A percentile compares a stretch with the other conserved stretches of the same genome.
phyloP scores from a whole-genome alignment of 176 grass and related monocot species.

The Panicum miliaceum region DNA sequence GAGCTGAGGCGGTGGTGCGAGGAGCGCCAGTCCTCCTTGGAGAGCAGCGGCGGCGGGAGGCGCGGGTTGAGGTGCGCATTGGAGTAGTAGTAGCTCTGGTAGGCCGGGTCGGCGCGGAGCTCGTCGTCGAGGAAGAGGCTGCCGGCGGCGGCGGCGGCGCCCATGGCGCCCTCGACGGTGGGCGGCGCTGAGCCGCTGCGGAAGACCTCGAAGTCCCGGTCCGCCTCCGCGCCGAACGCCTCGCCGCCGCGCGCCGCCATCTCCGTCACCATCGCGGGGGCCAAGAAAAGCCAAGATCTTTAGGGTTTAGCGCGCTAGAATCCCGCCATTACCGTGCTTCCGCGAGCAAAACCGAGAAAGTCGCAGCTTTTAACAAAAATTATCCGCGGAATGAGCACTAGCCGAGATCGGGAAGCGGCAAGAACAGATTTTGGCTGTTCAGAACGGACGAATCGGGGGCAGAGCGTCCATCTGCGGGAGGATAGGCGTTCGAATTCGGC shows the following conservation, averaged over 20 bases:
- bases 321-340: slow-evolving; percentile 38
- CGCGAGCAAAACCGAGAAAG: neutral
- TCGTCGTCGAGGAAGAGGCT: slow-evolving; percentile 58
- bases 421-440: slow-evolving; percentile 6
- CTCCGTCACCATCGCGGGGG: slow-evolving; percentile 51
- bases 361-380: neutral
- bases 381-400: neutral
- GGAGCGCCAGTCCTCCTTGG: slow-evolving; percentile 75
- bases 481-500: neutral
- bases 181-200: slow-evolving; percentile 83
- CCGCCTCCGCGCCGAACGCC: slow-evolving; percentile 40
- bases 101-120: slow-evolving; percentile 65
- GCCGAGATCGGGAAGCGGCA: neutral
- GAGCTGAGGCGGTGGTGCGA: slow-evolving; percentile 53
- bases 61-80: slow-evolving; percentile 80
- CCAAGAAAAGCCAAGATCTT: slow-evolving; percentile 41
- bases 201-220: slow-evolving; percentile 69
- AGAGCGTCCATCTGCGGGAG: neutral
- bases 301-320: neutral
- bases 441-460: slow-evolving; percentile 31
- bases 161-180: slow-evolving; percentile 60
- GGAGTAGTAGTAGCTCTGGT: slow-evolving; percentile 73
- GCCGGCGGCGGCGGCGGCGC: slow-evolving; percentile 38
- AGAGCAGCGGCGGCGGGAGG: slow-evolving; percentile 67
- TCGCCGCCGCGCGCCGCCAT: slow-evolving; percentile 65